Evolutionary conservation across 2,329 filamentous ascomycete genomes (phyloP), one percentile per base, ranked within the genome.

Genomic region (Ambrosiella beaveri): DNA sequence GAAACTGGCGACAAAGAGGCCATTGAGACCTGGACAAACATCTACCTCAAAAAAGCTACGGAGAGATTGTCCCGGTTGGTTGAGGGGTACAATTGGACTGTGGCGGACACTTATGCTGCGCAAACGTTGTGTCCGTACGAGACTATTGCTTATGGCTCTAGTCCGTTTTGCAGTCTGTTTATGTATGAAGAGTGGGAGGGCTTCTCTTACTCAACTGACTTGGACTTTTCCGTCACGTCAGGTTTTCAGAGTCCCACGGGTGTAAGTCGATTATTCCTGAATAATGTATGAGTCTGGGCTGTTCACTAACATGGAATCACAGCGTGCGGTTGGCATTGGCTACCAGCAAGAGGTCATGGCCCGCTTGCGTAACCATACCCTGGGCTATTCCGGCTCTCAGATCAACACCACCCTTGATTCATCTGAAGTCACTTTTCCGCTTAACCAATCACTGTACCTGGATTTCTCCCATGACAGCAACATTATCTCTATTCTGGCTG

Each of bases 381-480:
- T 81, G 2, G 75, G 74, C 12, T 80, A 80, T 64, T 77, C 75
- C 0, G 74, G 74, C 35, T 79, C 77, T 0, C 76, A 81, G 63
- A 79, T 81, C 70, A 87, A 88, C 66, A 73, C 77, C n/a, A 87
- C 84, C 0, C 75, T 87, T 37, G 83, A 86, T 70, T 79, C 75
- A 65, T 86, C 76, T 67, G 75, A 75, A 0, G 72, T 72, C 40
- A 89, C 85, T 0, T 90, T 90, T 66, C 86, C 86, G 0, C 70
- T 86, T 3, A 79, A 88, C 65, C 86, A 90, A 66, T 77, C 73
- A 19, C 73, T 90, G 13, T 88, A 88, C 67, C 78, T 89, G 54
- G 86, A 89, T 71, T 89, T 89, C 67, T 82, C 79, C 13, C 86
- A 90, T 67, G 86, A 90, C 68, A 84, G 82, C 38, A 86, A 85